Base-by-base conservation (phyloP, 306 rosid genomes). In the Pueraria montana region DNA sequence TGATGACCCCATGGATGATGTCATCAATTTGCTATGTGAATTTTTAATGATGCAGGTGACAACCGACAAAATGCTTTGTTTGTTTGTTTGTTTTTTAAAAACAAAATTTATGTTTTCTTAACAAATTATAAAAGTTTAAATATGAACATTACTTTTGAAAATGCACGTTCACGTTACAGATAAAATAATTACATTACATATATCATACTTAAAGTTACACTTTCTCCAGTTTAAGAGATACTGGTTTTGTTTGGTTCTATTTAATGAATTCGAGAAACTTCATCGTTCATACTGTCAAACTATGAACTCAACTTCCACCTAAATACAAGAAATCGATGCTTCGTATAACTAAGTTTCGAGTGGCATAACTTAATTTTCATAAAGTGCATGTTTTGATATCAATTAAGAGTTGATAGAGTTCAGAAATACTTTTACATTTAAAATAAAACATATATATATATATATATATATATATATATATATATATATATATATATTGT, bases 1-100 rank as follows among this genome's bases (percentile, higher is more conserved):
- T 45, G 36, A 21, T 84, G 87, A 78, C 55, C 26, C 55, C 48
- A 79, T 48, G n/a, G 64, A 8, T 52, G 45, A 42, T 36, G 81
- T 64, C 68, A 73, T n/a, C 46, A 42, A 52, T 52, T 5, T 62
- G 48, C 24, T 38, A 52, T 23, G 48, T 23, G n/a, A 3, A 9
- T 30, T 48, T 46, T 46, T 30, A 46, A 24, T 46, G 23, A 20
- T 42, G 20, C 55, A 69, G 21, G 38, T 43, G 11, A 6, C 53
- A 65, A 27, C 43, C 1, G 8, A 66, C 72, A 36, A 66, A 17
- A 66, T n/a, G 8, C 7, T 36, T 18, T n/a, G 46, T 66, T 66
- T 66, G 49, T 36, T 65, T 61, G 5, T 61, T 26, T 63, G 20
- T 32, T 2, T 67, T 68, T 42, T 21, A 9, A 68, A 7, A 67